A percentile compares a stretch with the other conserved stretches of the same genome.
Conservation (phyloP, 108 stramenopile genomes). For the Pseudonitzschia multiseries region DNA sequence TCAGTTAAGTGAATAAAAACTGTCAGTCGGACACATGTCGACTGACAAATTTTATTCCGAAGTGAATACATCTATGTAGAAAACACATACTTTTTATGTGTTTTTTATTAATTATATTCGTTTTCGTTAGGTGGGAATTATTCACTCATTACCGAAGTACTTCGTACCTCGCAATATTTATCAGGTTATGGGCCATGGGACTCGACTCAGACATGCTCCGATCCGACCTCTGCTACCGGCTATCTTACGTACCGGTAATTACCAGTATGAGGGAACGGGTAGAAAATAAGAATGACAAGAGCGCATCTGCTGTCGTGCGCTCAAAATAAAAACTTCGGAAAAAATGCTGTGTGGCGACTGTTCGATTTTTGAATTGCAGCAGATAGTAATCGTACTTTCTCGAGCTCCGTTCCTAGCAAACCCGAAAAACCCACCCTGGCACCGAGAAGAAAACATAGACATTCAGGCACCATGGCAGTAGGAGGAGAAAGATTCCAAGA, state of each 20-base stretch:
- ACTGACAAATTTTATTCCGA: too few relatives aligned
- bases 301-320: not conserved
- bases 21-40: too few relatives aligned
- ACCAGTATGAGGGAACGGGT: too few relatives aligned
- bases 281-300: not conserved
- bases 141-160: too few relatives aligned
- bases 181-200: not conserved
- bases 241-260: too few relatives aligned
- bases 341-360: not conserved
- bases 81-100: too few relatives aligned
- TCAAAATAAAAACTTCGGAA: too few relatives aligned
- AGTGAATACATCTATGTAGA: too few relatives aligned
- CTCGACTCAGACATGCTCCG: not conserved
- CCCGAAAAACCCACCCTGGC: not conserved
- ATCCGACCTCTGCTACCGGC: not conserved
- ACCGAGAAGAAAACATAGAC: not conserved
- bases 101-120: too few relatives aligned
- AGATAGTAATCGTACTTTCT: not conserved
- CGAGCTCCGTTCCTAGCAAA: not conserved
- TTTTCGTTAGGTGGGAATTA: too few relatives aligned
- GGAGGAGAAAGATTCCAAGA: constrained; percentile 83
- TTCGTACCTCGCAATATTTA: not conserved
- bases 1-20: too few relatives aligned
- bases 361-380: not conserved
- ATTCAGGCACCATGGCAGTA: constrained; percentile 1